phyloP scores from a whole-genome alignment of 257 asterid genomes.

The Capsicum chinense region DNA sequence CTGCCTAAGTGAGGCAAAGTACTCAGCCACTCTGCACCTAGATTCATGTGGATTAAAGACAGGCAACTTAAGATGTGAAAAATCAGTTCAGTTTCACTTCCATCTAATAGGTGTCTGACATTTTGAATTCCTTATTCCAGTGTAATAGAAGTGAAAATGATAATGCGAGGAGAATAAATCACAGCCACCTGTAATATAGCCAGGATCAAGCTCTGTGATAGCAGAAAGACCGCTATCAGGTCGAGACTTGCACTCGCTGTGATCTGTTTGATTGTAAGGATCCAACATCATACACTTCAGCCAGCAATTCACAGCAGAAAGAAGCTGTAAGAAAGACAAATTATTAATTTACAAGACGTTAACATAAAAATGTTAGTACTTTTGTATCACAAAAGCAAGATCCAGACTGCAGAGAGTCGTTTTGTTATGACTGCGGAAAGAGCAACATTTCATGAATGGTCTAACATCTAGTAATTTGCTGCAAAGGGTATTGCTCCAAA shows the following conservation, averaged over 20 bases:
- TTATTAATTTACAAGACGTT: not conserved
- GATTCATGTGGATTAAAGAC: not conserved
- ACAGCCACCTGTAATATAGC: constrained; percentile 81
- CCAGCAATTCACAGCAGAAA: constrained; percentile 98
- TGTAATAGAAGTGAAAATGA: not conserved
- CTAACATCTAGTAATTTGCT: not conserved
- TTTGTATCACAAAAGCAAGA: constrained; percentile 27
- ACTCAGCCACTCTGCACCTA: constrained; percentile 2
- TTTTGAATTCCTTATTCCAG: constrained; percentile 17
- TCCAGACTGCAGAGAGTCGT: constrained; percentile 18
- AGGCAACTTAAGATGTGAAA: constrained; percentile 15
- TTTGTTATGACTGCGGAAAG: not conserved
- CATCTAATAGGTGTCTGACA: not conserved
- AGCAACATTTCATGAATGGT: not conserved
- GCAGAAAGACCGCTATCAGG: constrained; percentile 99
- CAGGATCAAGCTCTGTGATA: constrained; percentile 98
- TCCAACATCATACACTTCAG: constrained; percentile 86
- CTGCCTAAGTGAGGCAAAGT: not conserved
- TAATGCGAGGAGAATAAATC: not conserved
- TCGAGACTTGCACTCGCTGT: constrained; percentile 95
- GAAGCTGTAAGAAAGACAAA: constrained; percentile 61
- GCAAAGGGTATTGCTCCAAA: constrained; percentile 16
- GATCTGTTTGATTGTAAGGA: constrained; percentile 96
- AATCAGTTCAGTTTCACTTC: constrained; percentile 12
- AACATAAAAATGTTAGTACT: not conserved